Conservation (phyloP, 192 early-diverging fungal species). For the Podila minutissima region DNA sequence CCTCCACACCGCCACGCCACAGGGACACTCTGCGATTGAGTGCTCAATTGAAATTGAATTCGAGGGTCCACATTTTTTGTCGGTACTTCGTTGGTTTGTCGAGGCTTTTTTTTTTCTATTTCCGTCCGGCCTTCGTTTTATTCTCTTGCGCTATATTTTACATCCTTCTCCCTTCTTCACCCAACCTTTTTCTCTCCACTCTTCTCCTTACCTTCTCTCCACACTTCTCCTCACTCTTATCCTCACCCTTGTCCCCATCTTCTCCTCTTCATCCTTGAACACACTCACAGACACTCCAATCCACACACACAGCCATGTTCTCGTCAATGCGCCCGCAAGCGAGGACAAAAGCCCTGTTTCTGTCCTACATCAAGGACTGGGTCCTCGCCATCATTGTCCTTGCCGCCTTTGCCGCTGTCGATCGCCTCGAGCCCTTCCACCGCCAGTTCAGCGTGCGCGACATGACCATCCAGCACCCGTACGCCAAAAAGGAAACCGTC, state of each 20-base stretch:
- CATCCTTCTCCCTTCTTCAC: not conserved
- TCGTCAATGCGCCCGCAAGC: slow-evolving; percentile 8
- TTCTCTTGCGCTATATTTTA: not conserved
- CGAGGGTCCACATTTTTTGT: too few relatives aligned
- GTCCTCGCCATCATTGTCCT: slow-evolving; percentile 67
- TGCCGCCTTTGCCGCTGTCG: slow-evolving; percentile 64
- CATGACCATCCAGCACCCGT: slow-evolving; percentile 73
- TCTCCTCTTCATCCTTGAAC: not conserved
- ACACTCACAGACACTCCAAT: not conserved
- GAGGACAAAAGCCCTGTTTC: slow-evolving; percentile 22
- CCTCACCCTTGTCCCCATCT: too few relatives aligned
- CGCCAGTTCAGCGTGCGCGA: slow-evolving; percentile 80
- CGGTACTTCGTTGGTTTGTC: too few relatives aligned
- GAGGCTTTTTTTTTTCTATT: not conserved
- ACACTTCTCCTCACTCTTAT: not conserved
- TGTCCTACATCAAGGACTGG: slow-evolving; percentile 53
- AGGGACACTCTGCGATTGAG: too few relatives aligned
- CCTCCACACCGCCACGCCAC: too few relatives aligned
- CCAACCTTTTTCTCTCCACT: not conserved
- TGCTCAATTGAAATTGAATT: too few relatives aligned
- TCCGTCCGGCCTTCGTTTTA: not conserved
- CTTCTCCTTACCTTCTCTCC: not conserved
- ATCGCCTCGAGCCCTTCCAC: slow-evolving; percentile 72
- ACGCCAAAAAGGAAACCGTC: slow-evolving; percentile 58
- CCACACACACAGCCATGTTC: not conserved